Evolutionary conservation across 176 grass and related monocot species (phyloP), one percentile per base, ranked within the genome.

Genomic region (Themeda triandra): DNA sequence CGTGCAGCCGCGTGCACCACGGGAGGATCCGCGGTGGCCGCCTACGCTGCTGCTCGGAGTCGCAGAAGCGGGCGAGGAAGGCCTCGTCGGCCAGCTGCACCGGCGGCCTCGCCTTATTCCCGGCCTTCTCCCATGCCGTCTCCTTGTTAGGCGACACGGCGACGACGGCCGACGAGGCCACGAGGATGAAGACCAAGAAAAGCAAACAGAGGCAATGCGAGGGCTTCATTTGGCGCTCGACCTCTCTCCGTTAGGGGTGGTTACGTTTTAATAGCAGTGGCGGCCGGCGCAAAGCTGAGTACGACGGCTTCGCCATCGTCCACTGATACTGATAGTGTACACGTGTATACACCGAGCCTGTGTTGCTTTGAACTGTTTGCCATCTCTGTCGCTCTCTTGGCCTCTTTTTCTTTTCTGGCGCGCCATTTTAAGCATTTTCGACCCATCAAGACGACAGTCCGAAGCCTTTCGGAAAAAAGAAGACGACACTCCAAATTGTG

Each of bases 1-100:
- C 19, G 48, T 65, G 73, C 25, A 83, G 46, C 69, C 70, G 85
- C 24, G 80, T 33, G 91, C 85, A 93, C 88, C 72, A 76, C 19
- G 76, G 79, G 30, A 69, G 82, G 44, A 1, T 46, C 25, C 58
- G 58, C 58, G 58, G n/a, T 25, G 23, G n/a, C 58, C 23, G 56
- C 72, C 30, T 18, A 5, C 29, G 73, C 28, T 21, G 77, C 54
- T 80, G 82, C 62, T 41, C 51, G 19, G n/a, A 53, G 21, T 42
- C 29, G 75, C 87, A 92, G 72, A 84, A 65, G 49, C 86, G 30
- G 71, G 80, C 63, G 27, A 79, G 67, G 77, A 71, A 71, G 4
- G 44, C 27, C n/a, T 66, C 59, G 76, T 87, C 91, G 10, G 71
- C 51, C 51, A 54, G 73, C 53, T 65, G 46, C 30, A 9, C 2